Conservation (phyloP, 306 rosid species). For the Cicer bijugum region DNA sequence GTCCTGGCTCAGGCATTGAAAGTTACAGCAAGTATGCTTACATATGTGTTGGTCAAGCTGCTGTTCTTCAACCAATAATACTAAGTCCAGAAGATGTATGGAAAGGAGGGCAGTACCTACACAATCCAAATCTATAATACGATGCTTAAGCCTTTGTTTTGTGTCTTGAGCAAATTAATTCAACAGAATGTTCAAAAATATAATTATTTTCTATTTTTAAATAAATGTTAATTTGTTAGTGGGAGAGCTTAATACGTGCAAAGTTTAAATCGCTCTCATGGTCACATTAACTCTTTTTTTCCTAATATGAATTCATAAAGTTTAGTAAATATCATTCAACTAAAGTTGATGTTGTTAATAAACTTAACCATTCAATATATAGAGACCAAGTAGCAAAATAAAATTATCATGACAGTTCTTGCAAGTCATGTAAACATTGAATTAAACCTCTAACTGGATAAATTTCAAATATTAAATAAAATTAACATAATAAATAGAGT, state of each 20-base stretch:
- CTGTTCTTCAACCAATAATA: slow-evolving; percentile 65
- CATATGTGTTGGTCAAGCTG: slow-evolving; percentile 75
- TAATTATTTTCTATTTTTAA: too few species aligned
- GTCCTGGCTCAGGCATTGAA: slow-evolving; percentile 76
- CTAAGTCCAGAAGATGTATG: slow-evolving; percentile 60
- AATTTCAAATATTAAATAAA: slow-evolving; percentile 9
- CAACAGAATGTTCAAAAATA: neutral
- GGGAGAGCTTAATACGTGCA: neutral
- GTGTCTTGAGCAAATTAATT: slow-evolving; percentile 13
- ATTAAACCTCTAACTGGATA: neutral
- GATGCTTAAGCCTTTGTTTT: slow-evolving; percentile 7
- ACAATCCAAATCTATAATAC: slow-evolving; percentile 69
- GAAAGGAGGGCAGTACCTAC: slow-evolving; percentile 66
- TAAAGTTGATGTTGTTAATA: too few species aligned
- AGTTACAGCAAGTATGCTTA: slow-evolving; percentile 64
- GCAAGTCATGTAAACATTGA: neutral
- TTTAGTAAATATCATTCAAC: too few species aligned
- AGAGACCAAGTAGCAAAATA: too few species aligned
- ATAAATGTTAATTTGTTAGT: too few species aligned
- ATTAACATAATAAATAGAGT: neutral
- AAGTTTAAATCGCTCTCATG: neutral
- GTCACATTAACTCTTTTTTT: too few species aligned
- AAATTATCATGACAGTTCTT: neutral
- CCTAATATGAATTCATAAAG: too few species aligned
- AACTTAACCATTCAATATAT: too few species aligned